Conservation (phyloP, 768 basidiomycete genomes). For the Nidula microcarpa region DNA sequence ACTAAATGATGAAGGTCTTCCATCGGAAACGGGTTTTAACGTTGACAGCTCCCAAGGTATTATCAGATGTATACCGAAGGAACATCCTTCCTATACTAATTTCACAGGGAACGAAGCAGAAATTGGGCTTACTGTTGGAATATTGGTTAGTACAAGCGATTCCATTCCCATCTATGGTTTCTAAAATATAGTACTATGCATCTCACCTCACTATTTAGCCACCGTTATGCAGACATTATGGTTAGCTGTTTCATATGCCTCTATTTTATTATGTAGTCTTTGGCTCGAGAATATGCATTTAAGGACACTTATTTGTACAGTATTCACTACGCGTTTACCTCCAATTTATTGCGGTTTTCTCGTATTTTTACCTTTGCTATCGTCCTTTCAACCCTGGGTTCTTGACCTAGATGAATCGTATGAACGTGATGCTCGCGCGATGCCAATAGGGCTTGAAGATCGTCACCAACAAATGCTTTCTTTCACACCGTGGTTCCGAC, state of each 20-base stretch:
- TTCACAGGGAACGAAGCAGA: neutral
- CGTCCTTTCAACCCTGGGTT: constrained; percentile 44
- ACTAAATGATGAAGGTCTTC: constrained; percentile 28
- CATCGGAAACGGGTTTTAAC: constrained; percentile 44
- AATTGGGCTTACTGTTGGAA: constrained; percentile 33
- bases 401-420: constrained; percentile 35
- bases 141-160: constrained; percentile 47
- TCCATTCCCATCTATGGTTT: too few relatives aligned
- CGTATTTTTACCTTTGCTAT: constrained; percentile 48
- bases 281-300: too few relatives aligned
- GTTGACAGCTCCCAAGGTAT: constrained; percentile 55
- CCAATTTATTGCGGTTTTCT: too few relatives aligned
- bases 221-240: too few relatives aligned
- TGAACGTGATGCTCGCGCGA: constrained; percentile 54
- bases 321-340: too few relatives aligned
- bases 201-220: too few relatives aligned
- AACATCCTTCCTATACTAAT: neutral
- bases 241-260: too few relatives aligned
- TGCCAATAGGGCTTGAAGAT: constrained; percentile 45
- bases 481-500: constrained; percentile 21
- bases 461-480: constrained; percentile 39
- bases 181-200: too few relatives aligned
- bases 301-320: too few relatives aligned
- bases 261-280: too few relatives aligned
- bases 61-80: neutral